Base-by-base conservation (phyloP, 140 eudicot species). In the Stevia rebaudiana region DNA sequence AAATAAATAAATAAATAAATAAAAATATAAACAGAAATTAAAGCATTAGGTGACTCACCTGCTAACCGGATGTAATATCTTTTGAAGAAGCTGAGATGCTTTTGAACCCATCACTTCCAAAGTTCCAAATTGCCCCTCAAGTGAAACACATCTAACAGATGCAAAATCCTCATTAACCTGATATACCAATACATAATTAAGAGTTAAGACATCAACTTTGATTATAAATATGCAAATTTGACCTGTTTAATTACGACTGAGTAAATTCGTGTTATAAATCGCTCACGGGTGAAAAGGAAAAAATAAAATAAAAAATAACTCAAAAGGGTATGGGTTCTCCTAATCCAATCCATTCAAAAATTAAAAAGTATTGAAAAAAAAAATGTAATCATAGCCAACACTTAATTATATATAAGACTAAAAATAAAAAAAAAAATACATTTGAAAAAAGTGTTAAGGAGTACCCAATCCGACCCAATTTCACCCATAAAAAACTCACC, bases 101-200 rank as follows among this genome's bases (percentile, higher is more conserved):
- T 78, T 79, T 56, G 83, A 78, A 73, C 99, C 99, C 68, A 83
- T 85, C 43, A 92, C 78, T 76, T 92, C 99, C 72, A 92, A 21
- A 53, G 80, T 83, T 30, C 80, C 99, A 51, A 88, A 86, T 52
- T 92, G 81, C 37, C 87, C 94, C 74, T 81, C 90, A 0, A 81
- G 86, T 66, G 95, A 88, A 28, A 76, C 69, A 73, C 97, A 92
- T 3, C 46, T 76, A 70, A 81, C 75, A 25, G 44, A 33, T 30
- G 72, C 64, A 52, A 78, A 76, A 51, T 69, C 71, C 56, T 63
- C 79, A 47, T 79, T 77, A 48, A 69, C 65, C 97, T 89, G 63
- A 23, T 61, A 55, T 56, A 49, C 28, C 1, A 36, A 42, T 17
- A 41, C 48, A 63, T 55, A 21, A 55, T 50, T 61, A 24, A 15